phyloP scores from a whole-genome alignment of 768 basidiomycete genomes.

The Trichaptum fuscoviolaceum region DNA sequence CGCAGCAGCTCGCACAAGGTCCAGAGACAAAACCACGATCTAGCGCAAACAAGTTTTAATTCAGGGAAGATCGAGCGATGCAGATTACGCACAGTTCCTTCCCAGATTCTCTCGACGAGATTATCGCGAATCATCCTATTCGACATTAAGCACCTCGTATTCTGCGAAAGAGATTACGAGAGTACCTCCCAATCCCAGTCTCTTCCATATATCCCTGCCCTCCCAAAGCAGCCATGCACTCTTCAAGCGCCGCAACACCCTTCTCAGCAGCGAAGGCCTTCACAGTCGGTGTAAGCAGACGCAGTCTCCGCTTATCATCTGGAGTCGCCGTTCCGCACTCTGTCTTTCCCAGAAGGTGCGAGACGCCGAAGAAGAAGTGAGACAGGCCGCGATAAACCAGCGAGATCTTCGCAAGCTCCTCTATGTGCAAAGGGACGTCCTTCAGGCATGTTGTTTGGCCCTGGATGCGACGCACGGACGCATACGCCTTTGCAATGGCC shows the following conservation, averaged over 20 bases:
- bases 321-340: constrained; percentile 49
- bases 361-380: constrained; percentile 57
- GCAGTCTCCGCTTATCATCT: constrained; percentile 47
- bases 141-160: neutral
- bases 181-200: constrained; percentile 56
- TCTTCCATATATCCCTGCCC: constrained; percentile 86
- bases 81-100: constrained; percentile 43
- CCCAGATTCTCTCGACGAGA: constrained; percentile 80
- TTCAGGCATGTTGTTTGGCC: constrained; percentile 44
- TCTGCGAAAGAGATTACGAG: neutral
- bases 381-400: constrained; percentile 60
- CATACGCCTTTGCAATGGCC: constrained; percentile 59
- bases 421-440: constrained; percentile 58
- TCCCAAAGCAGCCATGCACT: constrained; percentile 68
- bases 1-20: constrained; percentile 52
- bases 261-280: constrained; percentile 71
- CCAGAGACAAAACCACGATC: constrained; percentile 59
- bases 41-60: constrained; percentile 1
- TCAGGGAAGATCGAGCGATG: too few species aligned
- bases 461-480: constrained; percentile 51
- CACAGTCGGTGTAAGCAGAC: constrained; percentile 61
- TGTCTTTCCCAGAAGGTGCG: constrained; percentile 52
- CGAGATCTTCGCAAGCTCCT: constrained; percentile 54
- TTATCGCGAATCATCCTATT: constrained; percentile 55
- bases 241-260: constrained; percentile 58